Base-by-base conservation (phyloP, 2,329 filamentous ascomycete genomes). In the Pestalotiopsis sp. region DNA sequence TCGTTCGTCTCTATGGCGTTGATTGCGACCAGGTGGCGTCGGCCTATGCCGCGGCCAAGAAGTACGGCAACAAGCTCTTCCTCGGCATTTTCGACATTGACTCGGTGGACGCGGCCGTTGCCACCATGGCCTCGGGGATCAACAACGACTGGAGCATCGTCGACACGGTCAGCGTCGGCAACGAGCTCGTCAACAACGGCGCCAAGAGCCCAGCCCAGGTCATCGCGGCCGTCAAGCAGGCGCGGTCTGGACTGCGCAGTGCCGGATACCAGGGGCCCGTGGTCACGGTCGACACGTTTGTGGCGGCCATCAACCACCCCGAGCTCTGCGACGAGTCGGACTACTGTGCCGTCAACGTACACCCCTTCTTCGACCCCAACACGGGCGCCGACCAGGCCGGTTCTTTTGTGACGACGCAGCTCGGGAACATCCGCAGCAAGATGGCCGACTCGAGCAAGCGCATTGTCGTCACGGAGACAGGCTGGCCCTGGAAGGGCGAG, bases 251-350 rank as follows among this genome's bases (percentile, higher is more conserved):
- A 2, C 86, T 97, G 49, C 85, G 86, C 36, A 77, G 75, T 0
- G 86, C 87, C 27, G 93, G 92, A 0, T 97, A 91, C 80, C 79
- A 81, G 2, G 94, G 94, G 2, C 88, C 89, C 1, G 89, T 97
- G 38, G 92, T 95, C 49, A 90, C 92, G 0, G 92, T 95, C 61
- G 94, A 97, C 77, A 95, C 93, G 0, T 92, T 93, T 75, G 85
- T 88, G 25, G 90, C 91, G 4, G 85, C 90, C n/a, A 82, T 90
- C 62, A 80, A 83, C 64, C 87, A 95, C 73, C 91, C 91, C 0
- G 82, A 87, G 65, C 85, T 97, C 62, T 97, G 94, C 81, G 79
- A 89, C 31, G 85, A 83, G 60, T 93, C 92, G 1, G 93, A 97
- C 76, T 93, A 92, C 81, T 93, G 91, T 75, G 92, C 93, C 17